These are phyloP conservation scores for Rosa lucieae DNA, from an alignment of 306 rosid species.

Conservation along the genomic window DNA sequence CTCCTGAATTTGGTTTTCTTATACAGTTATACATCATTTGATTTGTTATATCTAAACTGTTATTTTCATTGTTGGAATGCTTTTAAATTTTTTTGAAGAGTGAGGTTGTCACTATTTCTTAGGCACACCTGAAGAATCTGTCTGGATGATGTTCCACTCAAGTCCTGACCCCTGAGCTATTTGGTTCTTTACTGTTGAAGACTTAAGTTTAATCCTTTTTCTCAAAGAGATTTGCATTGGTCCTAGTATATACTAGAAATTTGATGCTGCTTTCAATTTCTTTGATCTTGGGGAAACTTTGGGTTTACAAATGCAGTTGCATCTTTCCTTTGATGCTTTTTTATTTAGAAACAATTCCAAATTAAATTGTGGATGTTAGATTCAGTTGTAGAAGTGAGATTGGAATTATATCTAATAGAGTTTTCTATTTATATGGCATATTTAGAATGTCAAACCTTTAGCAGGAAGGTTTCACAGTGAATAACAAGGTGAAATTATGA, in stretches of 20 bases:
- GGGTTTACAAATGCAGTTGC: slow-evolving; percentile 1
- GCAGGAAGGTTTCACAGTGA: neutral
- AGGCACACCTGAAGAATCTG: neutral
- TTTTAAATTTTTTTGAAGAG: neutral
- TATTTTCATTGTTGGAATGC: neutral
- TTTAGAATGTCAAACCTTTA: neutral
- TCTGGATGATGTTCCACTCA: neutral
- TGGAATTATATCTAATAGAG: neutral
- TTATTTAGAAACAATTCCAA: neutral
- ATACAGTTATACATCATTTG: neutral
- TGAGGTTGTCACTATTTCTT: neutral
- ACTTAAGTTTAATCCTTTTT: neutral
- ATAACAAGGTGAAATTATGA: neutral
- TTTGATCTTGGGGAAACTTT: neutral
- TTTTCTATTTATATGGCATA: neutral
- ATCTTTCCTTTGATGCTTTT: neutral
- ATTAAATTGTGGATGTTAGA: neutral
- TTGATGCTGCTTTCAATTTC: neutral
- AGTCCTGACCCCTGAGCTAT: neutral
- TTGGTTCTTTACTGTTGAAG: neutral
- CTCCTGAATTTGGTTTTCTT: slow-evolving; percentile 1
- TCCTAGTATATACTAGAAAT: neutral
- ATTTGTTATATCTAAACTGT: neutral
- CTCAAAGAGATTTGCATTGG: neutral
- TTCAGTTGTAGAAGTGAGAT: neutral